Evolutionary conservation across 768 basidiomycete genomes (phyloP), one percentile per base, ranked within the genome.

Genomic region (Boletus speciosus): DNA sequence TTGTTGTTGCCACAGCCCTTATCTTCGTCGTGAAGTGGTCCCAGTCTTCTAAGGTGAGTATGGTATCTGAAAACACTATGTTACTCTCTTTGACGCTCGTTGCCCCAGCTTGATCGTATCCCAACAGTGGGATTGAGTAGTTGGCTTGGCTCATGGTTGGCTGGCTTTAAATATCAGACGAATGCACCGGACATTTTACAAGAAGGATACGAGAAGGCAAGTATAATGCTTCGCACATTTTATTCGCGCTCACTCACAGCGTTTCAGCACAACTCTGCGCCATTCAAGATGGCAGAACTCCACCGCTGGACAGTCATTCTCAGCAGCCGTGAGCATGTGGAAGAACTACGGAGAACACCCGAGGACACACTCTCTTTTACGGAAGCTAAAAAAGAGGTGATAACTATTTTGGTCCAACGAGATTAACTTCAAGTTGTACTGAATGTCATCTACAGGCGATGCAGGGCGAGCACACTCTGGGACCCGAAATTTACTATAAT

Each of bases 261-360:
- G 8, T 49, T 41, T 12, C 23, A 73, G 72, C 54, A 69, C 58
- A 65, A 65, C 25, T 54, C 48, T 10, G 49, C 53, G 2, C 52
- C 68, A 6, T 77, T 75, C 61, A 75, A 69, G 44, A 54, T 74
- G 5, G 54, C 71, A 0, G 52, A 57, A 2, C 27, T 61, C 4
- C 23, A 32, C 10, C 61, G 62, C n/a, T 81, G 80, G 81, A 50
- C 64, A 0, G 71, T 81, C 31, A 40, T 82, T 16, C 43, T 76
- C 0, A 62, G 61, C 16, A 66, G 65, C 5, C 62, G 56, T 0
- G 50, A 64, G 32, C 55, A 71, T 4, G 57, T 78, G 31, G 72
- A 78, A 4, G 78, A 81, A 38, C 14, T 80, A 16, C 62, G 67
- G 5, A 75, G 64, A 47, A 74, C 74, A 0, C 64, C 76, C 0